Base-by-base conservation (phyloP, 2,329 filamentous ascomycete genomes). In the Verticillium zaregamsianum region DNA sequence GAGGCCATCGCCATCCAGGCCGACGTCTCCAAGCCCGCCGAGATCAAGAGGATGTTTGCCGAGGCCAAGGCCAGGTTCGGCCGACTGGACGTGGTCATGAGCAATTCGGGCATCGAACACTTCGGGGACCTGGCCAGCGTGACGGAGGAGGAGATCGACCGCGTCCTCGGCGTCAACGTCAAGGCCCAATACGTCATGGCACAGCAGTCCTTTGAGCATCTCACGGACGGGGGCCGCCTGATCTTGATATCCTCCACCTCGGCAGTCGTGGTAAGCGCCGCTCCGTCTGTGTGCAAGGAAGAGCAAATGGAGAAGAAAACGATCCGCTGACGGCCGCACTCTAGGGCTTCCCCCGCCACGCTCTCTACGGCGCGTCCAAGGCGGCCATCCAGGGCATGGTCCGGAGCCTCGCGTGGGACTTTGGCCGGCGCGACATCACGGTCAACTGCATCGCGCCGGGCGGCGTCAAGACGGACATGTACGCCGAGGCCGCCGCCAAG, bases 321-420 rank as follows among this genome's bases (percentile, higher is more conserved):
- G 14, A 35, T 5, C 11, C 32, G 32, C 32, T 33, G 5, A 72
- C 74, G n/a, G n/a, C n/a, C n/a, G n/a, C 89, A 78, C 89, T 75
- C 59, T 82, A 85, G 72, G 87, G 84, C 56, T 87, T 92, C 17
- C 86, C 86, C 63, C 85, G 86, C 69, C 90, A 92, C 72, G 82
- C 87, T 8, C 80, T 92, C 49, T 92, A 92, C 80, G 89, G 88
- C 20, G 89, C 85, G 14, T 86, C 82, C 73, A 93, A 92, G 80
- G 90, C 88, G 68, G 86, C 90, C 33, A 87, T 92, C 63, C 90
- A 92, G 74, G 88, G 88, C 8, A 90, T 92, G 75, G 88, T 90
- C 66, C 88, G 90, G 71, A 86, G 84, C 67, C 90, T 92, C 76
- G 87, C 90, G 3, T 87, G 86, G 55, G 87, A 90, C 77, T 86